A percentile compares a stretch with the other conserved stretches of the same genome.
Conservation (phyloP, 441 rosid species). For the Pelargonium cotyledonis region DNA sequence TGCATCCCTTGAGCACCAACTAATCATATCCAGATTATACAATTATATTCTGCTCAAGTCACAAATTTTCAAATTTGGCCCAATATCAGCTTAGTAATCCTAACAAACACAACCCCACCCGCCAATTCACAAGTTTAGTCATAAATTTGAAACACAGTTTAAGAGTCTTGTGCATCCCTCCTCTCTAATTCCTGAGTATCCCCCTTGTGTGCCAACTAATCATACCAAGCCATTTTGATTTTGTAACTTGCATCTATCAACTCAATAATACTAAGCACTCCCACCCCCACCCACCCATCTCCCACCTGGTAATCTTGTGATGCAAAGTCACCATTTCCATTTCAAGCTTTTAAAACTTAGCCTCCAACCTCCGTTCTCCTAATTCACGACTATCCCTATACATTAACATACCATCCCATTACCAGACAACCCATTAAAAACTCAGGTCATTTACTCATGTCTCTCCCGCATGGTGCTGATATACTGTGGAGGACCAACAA, state of each 20-base stretch:
- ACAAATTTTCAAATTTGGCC: neutral
- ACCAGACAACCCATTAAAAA: neutral
- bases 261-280: no score
- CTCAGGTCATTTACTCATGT: neutral
- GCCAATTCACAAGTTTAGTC: neutral
- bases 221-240: no score
- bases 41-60: neutral
- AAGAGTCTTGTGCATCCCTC: no score
- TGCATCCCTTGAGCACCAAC: no score
- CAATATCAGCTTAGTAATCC: neutral
- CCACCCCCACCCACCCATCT: neutral
- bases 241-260: no score
- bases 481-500: neutral
- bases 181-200: no score
- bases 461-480: neutral
- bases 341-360: neutral
- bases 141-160: neutral
- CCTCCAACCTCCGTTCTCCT: neutral
- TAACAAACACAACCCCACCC: neutral
- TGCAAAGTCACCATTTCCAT: neutral
- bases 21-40: neutral
- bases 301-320: neutral
- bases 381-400: slow-evolving; percentile 1
- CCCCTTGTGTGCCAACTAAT: no score
- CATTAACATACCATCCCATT: neutral